Evolutionary conservation across 176 grass and related monocot species (phyloP), one percentile per base, ranked within the genome.

Genomic region (Bromus sterilis): DNA sequence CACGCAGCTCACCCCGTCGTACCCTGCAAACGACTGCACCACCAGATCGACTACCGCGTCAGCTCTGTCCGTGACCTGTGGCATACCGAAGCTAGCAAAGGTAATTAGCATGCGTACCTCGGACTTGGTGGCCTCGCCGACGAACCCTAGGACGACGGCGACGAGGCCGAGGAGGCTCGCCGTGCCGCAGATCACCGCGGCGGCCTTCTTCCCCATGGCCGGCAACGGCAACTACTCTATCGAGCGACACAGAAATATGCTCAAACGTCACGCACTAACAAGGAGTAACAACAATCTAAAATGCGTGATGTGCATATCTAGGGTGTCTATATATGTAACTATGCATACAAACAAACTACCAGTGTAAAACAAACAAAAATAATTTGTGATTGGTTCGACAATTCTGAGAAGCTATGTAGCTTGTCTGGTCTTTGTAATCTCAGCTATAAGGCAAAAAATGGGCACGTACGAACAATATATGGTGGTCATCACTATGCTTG

Each of bases 401-500:
- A 4, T 71, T 71, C 67, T 44, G 29, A 71, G 39, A 44, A 44
- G 61, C 30, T 57, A n/a, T n/a, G n/a, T 53, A 10, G 13, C 67
- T 71, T 44, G 67, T 68, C 67, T 44, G 39, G 39, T 71, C 39
- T 29, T 43, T 18, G 39, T 44, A 71, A 28, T 71, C 67, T 44
- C 67, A 71, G 39, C 6, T 2, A 71, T 43, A 14, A 14, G 12
- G 37, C 37, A 24, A 24, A 42, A 26, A 3, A 1, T 4, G 12
- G 67, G 67, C 4, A 15, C 10, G 33, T 10, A 18, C 12, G 67
- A 9, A 71, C 67, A 71, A 44, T 44, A 71, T 29, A 71, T 29
- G 67, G 67, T 43, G 67, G 67, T 44, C 67, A 18, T 71, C 67
- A 44, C 67, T 71, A 71, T 71, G 67, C 67, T 71, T 71, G 24